A percentile compares a stretch with the other conserved stretches of the same genome.
These are phyloP conservation scores for Paecilomyces sp. DNA, from an alignment of 2,329 filamentous ascomycete species.

Conservation along the genomic window DNA sequence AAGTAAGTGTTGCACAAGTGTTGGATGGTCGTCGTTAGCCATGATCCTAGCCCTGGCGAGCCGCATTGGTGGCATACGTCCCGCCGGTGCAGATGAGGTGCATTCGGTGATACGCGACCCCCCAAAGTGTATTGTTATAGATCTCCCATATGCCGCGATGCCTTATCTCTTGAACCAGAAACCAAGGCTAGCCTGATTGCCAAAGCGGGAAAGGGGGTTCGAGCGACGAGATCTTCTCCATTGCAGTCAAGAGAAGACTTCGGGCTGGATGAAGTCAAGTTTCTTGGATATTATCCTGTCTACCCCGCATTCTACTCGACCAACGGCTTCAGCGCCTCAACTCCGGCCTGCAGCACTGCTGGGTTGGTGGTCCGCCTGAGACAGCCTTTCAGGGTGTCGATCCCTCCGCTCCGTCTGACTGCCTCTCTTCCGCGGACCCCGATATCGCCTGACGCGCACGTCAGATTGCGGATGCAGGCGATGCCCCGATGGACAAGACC, in stretches of 20 bases:
- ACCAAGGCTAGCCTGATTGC: not conserved
- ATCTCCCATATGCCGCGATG: not conserved
- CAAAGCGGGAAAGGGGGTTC: not conserved
- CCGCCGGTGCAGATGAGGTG: not conserved
- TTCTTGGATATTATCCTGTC: not conserved
- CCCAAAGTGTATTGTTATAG: not conserved
- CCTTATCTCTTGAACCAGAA: not conserved
- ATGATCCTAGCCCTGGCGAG: not conserved
- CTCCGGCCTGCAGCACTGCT: constrained; percentile 63
- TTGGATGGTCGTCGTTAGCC: not conserved
- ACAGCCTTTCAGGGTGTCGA: constrained; percentile 62
- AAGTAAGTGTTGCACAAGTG: not conserved
- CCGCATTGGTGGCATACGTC: not conserved
- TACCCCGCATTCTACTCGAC: constrained; percentile 32
- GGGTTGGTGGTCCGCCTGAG: constrained; percentile 61
- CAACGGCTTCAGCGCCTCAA: constrained; percentile 65
- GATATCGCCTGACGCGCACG: constrained; percentile 58
- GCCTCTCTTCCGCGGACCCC: constrained; percentile 55
- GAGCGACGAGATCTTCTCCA: not conserved
- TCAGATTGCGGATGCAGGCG: constrained; percentile 67
- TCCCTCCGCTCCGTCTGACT: constrained; percentile 55
- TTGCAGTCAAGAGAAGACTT: not conserved
- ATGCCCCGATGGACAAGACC: constrained; percentile 57
- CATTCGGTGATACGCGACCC: not conserved
- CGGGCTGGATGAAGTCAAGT: not conserved